Percentiles rank a stretch among this genome's conserved stretches.
phyloP scores from a whole-genome alignment of 805 yeast genomes.

The Kurtzmaniella cleridarum region DNA sequence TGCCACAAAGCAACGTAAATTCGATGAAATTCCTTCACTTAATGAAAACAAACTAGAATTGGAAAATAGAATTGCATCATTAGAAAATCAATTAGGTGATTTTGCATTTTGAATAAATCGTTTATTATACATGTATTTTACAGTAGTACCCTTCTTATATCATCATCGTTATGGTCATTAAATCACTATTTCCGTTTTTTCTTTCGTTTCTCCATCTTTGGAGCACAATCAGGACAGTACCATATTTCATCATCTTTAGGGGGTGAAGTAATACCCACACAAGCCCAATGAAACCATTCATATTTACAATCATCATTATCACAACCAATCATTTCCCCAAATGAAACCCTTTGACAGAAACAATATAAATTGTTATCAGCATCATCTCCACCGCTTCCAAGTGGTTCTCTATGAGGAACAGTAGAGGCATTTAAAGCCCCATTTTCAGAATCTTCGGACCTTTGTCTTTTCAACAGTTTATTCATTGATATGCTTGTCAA shows the following conservation, averaged over 20 bases:
- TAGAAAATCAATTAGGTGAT: constrained; percentile 54
- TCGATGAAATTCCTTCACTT: constrained; percentile 68
- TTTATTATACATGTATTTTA: neutral
- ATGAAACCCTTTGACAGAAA: constrained; percentile 90
- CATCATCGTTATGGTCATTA: neutral
- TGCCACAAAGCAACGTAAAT: constrained; percentile 61
- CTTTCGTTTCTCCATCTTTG: constrained; percentile 40
- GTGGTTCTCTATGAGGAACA: neutral
- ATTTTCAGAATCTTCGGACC: constrained; percentile 11
- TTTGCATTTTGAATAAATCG: constrained; percentile 22
- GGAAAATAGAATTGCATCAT: constrained; percentile 37
- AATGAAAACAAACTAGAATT: constrained; percentile 56
- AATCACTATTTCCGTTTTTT: constrained; percentile 30
- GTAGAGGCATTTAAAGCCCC: constrained; percentile 2
- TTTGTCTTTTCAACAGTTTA: constrained; percentile 8
- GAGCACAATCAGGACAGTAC: constrained; percentile 85
- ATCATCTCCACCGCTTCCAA: constrained; percentile 26
- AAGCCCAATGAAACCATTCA: constrained; percentile 96
- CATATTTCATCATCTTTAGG: constrained; percentile 79
- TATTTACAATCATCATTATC: constrained; percentile 83
- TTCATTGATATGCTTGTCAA: neutral
- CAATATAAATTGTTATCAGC: constrained; percentile 59
- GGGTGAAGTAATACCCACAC: constrained; percentile 85
- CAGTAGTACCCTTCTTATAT: neutral
- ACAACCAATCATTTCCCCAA: constrained; percentile 97